Percentiles rank a stretch among this genome's conserved stretches.
phyloP scores from a whole-genome alignment of 495 filamentous ascomycete species.

The Cercophora scortea region DNA sequence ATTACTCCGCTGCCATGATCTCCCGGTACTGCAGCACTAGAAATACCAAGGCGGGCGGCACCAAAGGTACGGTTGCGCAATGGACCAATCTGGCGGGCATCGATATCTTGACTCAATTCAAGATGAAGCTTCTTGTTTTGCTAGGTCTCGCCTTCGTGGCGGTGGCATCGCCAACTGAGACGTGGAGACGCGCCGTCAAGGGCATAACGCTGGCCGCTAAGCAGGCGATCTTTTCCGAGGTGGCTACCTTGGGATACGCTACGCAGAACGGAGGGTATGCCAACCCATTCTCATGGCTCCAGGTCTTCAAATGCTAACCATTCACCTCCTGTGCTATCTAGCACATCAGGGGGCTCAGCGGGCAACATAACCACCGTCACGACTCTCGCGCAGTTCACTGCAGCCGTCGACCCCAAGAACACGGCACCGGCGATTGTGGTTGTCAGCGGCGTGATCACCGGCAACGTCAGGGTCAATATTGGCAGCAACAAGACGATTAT shows the following conservation, averaged over 20 bases:
- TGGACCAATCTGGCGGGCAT: too few species aligned
- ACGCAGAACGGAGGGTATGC: conserved; percentile 7
- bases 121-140: too few species aligned
- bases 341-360: conserved; percentile 42
- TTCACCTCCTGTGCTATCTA: neutral
- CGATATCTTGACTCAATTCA: too few species aligned
- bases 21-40: too few species aligned
- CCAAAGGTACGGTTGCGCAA: too few species aligned
- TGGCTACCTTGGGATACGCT: conserved; percentile 5
- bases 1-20: too few species aligned
- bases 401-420: conserved; percentile 35
- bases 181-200: too few species aligned
- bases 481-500: conserved; percentile 51
- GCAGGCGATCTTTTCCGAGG: neutral
- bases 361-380: conserved; percentile 54
- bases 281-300: neutral
- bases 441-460: conserved; percentile 38
- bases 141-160: too few species aligned
- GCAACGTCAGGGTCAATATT: conserved; percentile 35
- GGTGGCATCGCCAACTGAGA: too few species aligned
- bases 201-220: neutral
- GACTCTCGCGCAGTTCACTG: conserved; percentile 43
- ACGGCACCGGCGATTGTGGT: conserved; percentile 40
- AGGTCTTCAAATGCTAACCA: neutral
- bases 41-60: too few species aligned